Percentiles rank a stretch among this genome's conserved stretches.
These are phyloP conservation scores for Miamiensis avidus DNA, from an alignment of 169 alveolate species.

Conservation along the genomic window DNA sequence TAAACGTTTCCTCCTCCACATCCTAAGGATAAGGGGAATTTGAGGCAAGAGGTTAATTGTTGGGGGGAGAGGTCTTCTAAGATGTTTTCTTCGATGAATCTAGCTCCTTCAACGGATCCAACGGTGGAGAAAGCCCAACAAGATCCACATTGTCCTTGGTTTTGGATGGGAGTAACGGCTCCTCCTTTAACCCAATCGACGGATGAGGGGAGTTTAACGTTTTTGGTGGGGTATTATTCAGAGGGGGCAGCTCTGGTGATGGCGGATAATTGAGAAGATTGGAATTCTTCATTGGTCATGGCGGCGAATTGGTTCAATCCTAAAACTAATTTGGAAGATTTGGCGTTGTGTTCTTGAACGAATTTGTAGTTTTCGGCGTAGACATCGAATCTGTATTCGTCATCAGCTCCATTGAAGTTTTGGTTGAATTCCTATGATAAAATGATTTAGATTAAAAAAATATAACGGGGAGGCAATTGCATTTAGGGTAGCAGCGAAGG, in stretches of 20 bases:
- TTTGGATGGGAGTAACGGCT: conserved; percentile 54
- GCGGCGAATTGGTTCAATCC: conserved; percentile 67
- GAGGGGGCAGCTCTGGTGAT: conserved; percentile 1
- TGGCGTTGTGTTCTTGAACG: conserved; percentile 33
- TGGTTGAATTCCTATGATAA: no score
- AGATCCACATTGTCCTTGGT: conserved; percentile 78
- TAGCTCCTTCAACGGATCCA: conserved; percentile 68
- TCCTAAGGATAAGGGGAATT: conserved; percentile 52
- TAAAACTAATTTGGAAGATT: conserved; percentile 37
- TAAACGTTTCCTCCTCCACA: conserved; percentile 85
- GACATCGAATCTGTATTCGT: conserved; percentile 49
- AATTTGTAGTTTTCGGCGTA: conserved; percentile 49
- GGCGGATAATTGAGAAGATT: conserved; percentile 3
- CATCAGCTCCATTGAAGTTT: conserved; percentile 54
- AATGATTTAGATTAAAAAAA: no score
- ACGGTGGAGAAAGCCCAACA: conserved; percentile 82
- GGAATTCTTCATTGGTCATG: conserved; percentile 57
- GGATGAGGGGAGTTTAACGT: background rate
- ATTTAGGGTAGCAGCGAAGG: no score
- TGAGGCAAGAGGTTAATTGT: conserved; percentile 75
- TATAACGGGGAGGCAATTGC: no score
- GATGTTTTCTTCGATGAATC: conserved; percentile 48
- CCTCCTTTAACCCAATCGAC: conserved; percentile 62
- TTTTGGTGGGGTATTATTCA: background rate
- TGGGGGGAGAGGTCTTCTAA: conserved; percentile 69